Conservation (phyloP, 73 alveolate genomes). For the Paramecium sexaurelia region DNA sequence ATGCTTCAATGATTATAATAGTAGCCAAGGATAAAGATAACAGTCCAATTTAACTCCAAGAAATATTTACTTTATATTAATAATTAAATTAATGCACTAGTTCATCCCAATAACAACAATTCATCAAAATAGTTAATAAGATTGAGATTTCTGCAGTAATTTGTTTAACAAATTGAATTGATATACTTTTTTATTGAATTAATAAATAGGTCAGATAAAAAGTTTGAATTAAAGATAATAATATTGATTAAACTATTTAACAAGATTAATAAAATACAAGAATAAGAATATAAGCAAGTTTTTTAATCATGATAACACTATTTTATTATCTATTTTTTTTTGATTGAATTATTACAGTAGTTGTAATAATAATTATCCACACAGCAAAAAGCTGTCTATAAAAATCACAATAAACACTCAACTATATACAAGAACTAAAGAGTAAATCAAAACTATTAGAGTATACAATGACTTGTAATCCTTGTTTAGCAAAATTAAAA, state of each 20-base stretch:
- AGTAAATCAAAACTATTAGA: background rate
- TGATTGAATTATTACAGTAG: background rate
- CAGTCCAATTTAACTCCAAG: background rate
- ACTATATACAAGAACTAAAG: background rate
- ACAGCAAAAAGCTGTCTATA: background rate
- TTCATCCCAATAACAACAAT: background rate
- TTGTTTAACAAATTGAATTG: background rate
- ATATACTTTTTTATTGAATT: background rate
- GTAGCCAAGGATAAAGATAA: background rate
- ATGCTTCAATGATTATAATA: background rate
- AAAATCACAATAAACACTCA: background rate
- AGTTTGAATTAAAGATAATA: background rate
- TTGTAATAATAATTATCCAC: background rate
- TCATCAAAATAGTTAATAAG: background rate
- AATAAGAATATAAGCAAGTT: background rate
- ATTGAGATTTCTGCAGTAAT: background rate
- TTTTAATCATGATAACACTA: background rate
- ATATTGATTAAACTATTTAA: background rate
- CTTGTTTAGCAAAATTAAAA: background rate
- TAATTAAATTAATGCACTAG: background rate
- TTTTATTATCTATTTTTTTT: background rate
- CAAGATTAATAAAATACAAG: background rate
- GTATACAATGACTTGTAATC: background rate
- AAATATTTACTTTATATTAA: background rate
- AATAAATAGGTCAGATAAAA: background rate